These are phyloP conservation scores for Protomyces inouyei DNA, from an alignment of 1,139 yeast genomes.

Conservation along the genomic window DNA sequence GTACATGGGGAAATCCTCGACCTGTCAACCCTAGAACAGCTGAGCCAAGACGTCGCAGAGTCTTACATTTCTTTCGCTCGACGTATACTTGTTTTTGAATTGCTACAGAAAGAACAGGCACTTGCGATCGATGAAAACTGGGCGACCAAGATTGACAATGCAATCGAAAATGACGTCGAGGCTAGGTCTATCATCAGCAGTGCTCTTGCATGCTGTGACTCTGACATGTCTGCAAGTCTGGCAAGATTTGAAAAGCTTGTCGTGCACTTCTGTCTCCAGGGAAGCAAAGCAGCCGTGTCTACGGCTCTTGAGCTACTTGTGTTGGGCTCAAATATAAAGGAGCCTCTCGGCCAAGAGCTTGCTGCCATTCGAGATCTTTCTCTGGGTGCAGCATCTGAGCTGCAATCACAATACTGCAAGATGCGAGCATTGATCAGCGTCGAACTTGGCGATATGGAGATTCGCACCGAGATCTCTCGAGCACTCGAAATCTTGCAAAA, in stretches of 20 bases:
- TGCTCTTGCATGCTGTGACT: constrained; percentile 7
- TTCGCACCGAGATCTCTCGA: neutral
- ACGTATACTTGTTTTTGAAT: neutral
- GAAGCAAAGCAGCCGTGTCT: neutral
- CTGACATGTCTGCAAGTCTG: neutral
- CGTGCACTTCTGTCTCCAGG: neutral
- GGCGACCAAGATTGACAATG: constrained; percentile 66
- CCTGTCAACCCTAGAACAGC: neutral
- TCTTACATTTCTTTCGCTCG: neutral
- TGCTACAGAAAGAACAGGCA: neutral
- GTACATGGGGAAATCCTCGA: neutral
- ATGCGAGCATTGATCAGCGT: neutral
- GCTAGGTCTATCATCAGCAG: constrained; percentile 46
- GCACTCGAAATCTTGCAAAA: neutral
- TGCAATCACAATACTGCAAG: neutral
- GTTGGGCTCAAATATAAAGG: neutral
- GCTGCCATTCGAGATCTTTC: neutral
- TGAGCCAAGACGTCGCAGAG: neutral
- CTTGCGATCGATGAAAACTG: constrained; percentile 69
- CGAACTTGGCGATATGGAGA: neutral
- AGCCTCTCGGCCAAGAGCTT: neutral
- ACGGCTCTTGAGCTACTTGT: neutral
- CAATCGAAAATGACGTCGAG: constrained; percentile 56
- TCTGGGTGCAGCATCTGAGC: neutral
- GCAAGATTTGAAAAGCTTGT: neutral